phyloP scores from a whole-genome alignment of 1,139 yeast genomes.

The Magnusiomyces clavatus region DNA sequence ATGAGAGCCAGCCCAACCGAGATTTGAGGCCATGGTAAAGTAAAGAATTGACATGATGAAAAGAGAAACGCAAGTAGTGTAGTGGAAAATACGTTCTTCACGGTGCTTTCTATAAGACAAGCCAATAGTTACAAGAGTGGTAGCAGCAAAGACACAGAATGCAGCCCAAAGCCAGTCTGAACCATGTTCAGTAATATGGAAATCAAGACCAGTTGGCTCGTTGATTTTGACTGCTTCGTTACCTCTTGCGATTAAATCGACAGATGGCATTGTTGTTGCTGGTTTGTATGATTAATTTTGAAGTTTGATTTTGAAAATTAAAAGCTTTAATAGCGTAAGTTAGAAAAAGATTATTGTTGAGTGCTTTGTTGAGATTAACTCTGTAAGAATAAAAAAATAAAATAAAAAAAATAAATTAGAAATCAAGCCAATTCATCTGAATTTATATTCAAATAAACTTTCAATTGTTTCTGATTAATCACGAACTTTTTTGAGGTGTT shows the following conservation, averaged over 20 bases:
- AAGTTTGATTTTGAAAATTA: no score
- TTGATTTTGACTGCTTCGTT: conserved; percentile 48
- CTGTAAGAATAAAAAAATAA: no score
- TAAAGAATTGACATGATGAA: conserved; percentile 45
- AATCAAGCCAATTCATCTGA: no score
- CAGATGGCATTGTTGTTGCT: no score
- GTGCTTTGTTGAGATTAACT: no score
- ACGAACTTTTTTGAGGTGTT: no score
- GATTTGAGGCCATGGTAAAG: conserved; percentile 58
- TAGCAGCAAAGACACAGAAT: conserved; percentile 43
- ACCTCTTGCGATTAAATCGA: conserved; percentile 12
- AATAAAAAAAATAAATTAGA: no score
- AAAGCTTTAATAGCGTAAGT: no score
- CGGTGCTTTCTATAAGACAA: conserved; percentile 36
- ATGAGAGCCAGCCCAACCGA: conserved; percentile 52
- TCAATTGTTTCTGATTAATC: no score
- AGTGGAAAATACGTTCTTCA: conserved; percentile 38
- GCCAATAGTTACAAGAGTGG: conserved; percentile 38
- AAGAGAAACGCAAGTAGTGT: conserved; percentile 41
- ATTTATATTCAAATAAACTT: no score
- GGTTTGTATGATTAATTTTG: no score
- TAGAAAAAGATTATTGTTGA: no score
- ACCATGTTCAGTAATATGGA: conserved; percentile 51
- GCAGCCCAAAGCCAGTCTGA: conserved; percentile 69
- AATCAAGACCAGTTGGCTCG: conserved; percentile 38